A percentile compares a stretch with the other conserved stretches of the same genome.
These are phyloP conservation scores for Leccinum brunneo-olivaceum DNA, from an alignment of 1,284 basidiomycete species.

Conservation along the genomic window DNA sequence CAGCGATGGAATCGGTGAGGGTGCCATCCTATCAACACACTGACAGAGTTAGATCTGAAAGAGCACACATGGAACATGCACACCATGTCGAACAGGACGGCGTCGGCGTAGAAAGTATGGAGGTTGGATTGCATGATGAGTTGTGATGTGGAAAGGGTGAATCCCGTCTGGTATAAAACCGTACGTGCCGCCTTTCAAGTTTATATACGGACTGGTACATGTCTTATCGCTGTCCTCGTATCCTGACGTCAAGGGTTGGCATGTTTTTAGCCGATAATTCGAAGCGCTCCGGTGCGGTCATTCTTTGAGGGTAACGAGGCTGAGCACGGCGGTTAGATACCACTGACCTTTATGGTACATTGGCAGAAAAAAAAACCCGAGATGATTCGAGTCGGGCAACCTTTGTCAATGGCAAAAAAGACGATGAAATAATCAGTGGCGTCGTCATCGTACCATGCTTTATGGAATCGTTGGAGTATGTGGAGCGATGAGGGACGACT, in stretches of 20 bases:
- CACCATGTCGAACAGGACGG: constrained; percentile 72
- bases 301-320: constrained; percentile 8
- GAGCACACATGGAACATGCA: constrained; percentile 16
- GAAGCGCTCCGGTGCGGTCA: constrained; percentile 1
- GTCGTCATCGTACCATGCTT: not conserved
- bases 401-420: not conserved
- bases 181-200: not conserved
- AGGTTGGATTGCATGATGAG: constrained; percentile 22
- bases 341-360: not conserved
- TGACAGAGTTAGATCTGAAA: constrained; percentile 18
- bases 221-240: constrained; percentile 5
- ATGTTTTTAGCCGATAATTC: constrained; percentile 3
- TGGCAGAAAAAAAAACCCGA: constrained; percentile 1
- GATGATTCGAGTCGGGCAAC: not conserved
- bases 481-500: constrained; percentile 2
- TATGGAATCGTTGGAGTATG: not conserved
- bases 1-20: constrained; percentile 68
- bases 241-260: constrained; percentile 29
- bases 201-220: constrained; percentile 20
- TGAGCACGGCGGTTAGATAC: constrained; percentile 6
- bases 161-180: constrained; percentile 9
- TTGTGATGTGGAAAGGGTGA: not conserved
- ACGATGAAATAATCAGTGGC: not conserved
- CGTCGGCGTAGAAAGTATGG: constrained; percentile 46
- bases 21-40: constrained; percentile 52